Evolutionary conservation across 495 filamentous ascomycete species (phyloP), one percentile per base, ranked within the genome.

Genomic region (Endocarpon pusillum): DNA sequence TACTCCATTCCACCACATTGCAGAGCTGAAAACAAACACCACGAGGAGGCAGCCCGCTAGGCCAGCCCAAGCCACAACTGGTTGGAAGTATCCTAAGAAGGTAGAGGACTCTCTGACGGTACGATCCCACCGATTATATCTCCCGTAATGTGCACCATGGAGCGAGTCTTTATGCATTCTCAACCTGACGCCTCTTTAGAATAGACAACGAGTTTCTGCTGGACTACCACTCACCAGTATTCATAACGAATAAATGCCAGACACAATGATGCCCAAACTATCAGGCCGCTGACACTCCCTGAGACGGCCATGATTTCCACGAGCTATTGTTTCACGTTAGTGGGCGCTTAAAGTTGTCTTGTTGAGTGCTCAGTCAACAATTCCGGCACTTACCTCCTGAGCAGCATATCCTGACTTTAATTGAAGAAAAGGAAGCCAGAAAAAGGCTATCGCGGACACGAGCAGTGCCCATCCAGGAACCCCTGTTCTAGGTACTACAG

Each of bases 381-480:
- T n/a, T n/a, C n/a, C n/a, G n/a, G n/a, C n/a, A n/a, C n/a, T n/a
- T n/a, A n/a, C n/a, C n/a, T n/a, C n/a, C n/a, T n/a, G n/a, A n/a
- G n/a, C n/a, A n/a, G 23, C 35, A 31, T 42, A 35, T 25, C 36
- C 45, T 18, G 14, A 9, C 21, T 28, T 37, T 21, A 56, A 38
- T 25, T 55, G 48, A n/a, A 64, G 32, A 33, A 58, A 64, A 9
- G 60, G 60, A 3, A 64, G 44, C 63, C 63, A 67, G 28, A 45
- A 44, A 33, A 63, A 63, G 3, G 46, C 39, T 10, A 56, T 12
- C 1, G 49, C 45, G 7, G 60, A 57, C 11, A 60, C 39, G 4
- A 53, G 25, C 21, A 66, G 45, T 3, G 60, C 54, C 21, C 51
- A 46, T 24, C 53, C 38, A 9, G 61, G 61, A n/a, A 52, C 37